Base-by-base conservation (phyloP, 768 basidiomycete species). In the Xerocomellus dryophilus region DNA sequence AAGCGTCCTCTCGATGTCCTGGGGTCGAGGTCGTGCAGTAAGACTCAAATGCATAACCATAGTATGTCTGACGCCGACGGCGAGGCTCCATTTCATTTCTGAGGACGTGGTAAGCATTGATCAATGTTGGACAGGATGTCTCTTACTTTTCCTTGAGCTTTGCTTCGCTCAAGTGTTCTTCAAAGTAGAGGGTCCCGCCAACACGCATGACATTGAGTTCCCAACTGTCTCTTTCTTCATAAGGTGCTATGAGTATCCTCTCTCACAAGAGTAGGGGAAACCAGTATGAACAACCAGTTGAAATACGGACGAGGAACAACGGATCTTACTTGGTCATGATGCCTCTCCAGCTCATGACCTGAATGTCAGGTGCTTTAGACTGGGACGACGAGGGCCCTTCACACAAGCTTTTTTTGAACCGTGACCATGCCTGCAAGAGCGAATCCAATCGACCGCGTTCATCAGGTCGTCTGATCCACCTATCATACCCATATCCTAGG, bases 31-130 rank as follows among this genome's bases (percentile, higher is more conserved):
- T 70, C 14, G 93, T 94, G 69, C 89, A 92, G 62, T 86, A 95
- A 15, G 90, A 88, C 67, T 95, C 93, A 60, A 95, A 95, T 0
- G 91, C 81, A 68, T 94, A 94, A 17, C 91, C 93, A 66, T 86
- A 90, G 68, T 95, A 95, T 9, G 79, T 78, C 64, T 85, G 82
- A 23, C 78, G 71, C 2, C 80, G 81, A 29, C 87, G 85, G 12
- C 79, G 79, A 11, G 82, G 79, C n/a, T 79, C 72, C 72, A 86
- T 77, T 53, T 85, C 73, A 49, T 88, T 81, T 64, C 92, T 93
- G 32, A 8, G 39, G 36, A 45, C 45, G 20, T 14, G 43, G 25
- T 59, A 40, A 53, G 54, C 15, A 45, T 27, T 39, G 25, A n/a
- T 46, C 34, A 5, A 32, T 39, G 46, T n/a, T 14, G 34, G 0